These are phyloP conservation scores for Boletus reticulatus DNA, from an alignment of 768 basidiomycete genomes.

Conservation along the genomic window DNA sequence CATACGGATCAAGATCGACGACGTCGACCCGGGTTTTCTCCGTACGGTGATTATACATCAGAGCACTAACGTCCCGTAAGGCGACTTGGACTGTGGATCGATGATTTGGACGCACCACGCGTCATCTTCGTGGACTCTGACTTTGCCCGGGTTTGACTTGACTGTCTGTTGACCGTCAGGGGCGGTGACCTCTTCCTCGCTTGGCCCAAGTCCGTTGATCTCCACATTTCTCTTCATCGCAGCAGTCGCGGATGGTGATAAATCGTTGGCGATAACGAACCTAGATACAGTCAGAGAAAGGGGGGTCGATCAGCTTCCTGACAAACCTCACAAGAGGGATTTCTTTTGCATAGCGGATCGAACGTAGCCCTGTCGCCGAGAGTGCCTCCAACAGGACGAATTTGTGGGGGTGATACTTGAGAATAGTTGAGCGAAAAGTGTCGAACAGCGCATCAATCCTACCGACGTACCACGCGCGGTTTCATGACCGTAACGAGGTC, in stretches of 20 bases:
- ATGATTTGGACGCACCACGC: conserved; percentile 63
- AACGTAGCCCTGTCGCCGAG: conserved; percentile 92
- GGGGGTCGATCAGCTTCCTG: background rate
- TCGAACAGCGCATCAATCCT: background rate
- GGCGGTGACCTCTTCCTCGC: conserved; percentile 20
- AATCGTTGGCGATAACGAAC: conserved; percentile 91
- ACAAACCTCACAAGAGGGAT: conserved; percentile 85
- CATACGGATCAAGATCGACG: conserved; percentile 98
- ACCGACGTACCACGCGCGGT: conserved; percentile 22
- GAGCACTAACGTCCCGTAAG: conserved; percentile 46
- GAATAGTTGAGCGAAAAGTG: background rate
- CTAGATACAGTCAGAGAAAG: conserved; percentile 50
- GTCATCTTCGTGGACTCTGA: conserved; percentile 88
- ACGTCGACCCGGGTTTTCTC: conserved; percentile 79
- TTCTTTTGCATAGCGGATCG: conserved; percentile 97
- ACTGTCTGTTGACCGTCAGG: conserved; percentile 9
- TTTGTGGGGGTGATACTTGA: conserved; percentile 56
- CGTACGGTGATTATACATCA: conserved; percentile 88
- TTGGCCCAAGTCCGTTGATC: conserved; percentile 66
- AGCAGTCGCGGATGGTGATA: conserved; percentile 76
- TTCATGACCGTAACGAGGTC: conserved; percentile 9
- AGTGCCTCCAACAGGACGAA: conserved; percentile 89
- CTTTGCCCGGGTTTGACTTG: conserved; percentile 43
- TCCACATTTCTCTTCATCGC: conserved; percentile 86
- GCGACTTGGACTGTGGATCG: background rate